These are phyloP conservation scores for Ampelomyces quisqualis DNA, from an alignment of 2,329 filamentous ascomycete genomes.

Conservation along the genomic window DNA sequence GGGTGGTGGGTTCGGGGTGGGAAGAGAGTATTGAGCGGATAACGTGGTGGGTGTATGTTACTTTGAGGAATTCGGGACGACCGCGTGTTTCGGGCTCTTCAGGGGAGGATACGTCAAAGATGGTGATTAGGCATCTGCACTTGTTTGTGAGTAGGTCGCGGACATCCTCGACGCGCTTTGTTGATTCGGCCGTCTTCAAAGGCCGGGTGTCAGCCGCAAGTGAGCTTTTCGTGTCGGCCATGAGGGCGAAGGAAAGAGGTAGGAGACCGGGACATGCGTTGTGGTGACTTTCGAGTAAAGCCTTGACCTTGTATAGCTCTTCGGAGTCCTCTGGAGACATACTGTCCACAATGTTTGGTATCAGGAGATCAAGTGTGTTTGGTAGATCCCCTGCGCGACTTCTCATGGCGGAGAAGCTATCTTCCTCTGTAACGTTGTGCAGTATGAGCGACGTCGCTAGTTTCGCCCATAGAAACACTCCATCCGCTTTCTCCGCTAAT, in stretches of 20 bases:
- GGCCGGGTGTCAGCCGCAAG: constrained; percentile 23
- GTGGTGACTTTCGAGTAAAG: constrained; percentile 25
- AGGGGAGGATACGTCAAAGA: constrained; percentile 22
- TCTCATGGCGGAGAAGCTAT: constrained; percentile 25
- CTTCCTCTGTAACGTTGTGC: constrained; percentile 19
- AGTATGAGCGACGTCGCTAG: constrained; percentile 27
- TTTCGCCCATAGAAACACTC: constrained; percentile 31
- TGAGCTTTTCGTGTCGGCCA: constrained; percentile 19
- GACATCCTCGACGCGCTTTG: constrained; percentile 20
- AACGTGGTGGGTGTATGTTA: constrained; percentile 30
- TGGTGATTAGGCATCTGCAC: constrained; percentile 24
- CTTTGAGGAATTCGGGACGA: constrained; percentile 15
- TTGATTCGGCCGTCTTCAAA: constrained; percentile 18
- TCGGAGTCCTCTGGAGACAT: constrained; percentile 13
- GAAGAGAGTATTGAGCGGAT: constrained; percentile 26
- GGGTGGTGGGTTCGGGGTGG: constrained; percentile 7
- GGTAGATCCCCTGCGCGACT: constrained; percentile 28
- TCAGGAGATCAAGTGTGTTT: constrained; percentile 24
- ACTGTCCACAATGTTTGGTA: constrained; percentile 23
- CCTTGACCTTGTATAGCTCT: constrained; percentile 22
- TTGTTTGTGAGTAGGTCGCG: constrained; percentile 16
- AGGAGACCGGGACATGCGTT: constrained; percentile 22
- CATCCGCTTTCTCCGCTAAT: constrained; percentile 27
- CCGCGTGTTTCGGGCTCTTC: constrained; percentile 5
- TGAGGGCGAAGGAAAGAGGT: constrained; percentile 26